Base-by-base conservation (phyloP, 2,329 filamentous ascomycete species). In the Domatiomyces globalis region DNA sequence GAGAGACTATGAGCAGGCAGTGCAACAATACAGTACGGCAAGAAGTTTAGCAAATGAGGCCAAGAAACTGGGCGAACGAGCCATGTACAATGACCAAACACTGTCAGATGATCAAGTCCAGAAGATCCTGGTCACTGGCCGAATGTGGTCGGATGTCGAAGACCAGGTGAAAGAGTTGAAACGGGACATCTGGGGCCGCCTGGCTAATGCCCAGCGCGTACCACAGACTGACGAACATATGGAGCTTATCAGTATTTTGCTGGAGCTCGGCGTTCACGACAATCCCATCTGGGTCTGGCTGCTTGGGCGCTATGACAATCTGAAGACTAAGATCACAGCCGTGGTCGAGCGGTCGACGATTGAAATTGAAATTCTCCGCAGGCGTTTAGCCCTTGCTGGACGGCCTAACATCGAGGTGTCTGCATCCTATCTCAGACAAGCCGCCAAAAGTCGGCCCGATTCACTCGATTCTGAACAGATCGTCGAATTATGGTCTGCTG, bases 261-360 rank as follows among this genome's bases (percentile, higher is more conserved):
- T 98, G n/a, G 90, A 98, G 66, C 73, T 98, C 18, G 94, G 92
- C 5, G 88, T 95, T 2, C 85, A 94, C 8, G 88, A 96, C 54
- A 98, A 94, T 61, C 92, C 92, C 1, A 94, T 98, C 56, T 95
- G 87, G 86, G 78, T 94, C 9, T 98, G 92, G 89, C 79, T 98
- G 22, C 73, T 90, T 51, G 95, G 87, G 62, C 82, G 87, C 45
- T 94, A 89, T 63, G 87, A 95, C 57, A 83, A 89, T 62, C 74
- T 98, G 51, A 95, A 92, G 67, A 81, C 81, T 57, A 94, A 86
- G 64, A 90, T 96, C 49, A 79, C 80, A 43, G 74, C 78, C 0
- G 84, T 83, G 12, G 87, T 87, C 49, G 88, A 96, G 57, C 81
- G 88, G n/a, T 83, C 85, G 49, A 86, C 85, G 64, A 80, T 94